These are phyloP conservation scores for Lotus japonicus DNA, from an alignment of 306 rosid species.

Conservation along the genomic window DNA sequence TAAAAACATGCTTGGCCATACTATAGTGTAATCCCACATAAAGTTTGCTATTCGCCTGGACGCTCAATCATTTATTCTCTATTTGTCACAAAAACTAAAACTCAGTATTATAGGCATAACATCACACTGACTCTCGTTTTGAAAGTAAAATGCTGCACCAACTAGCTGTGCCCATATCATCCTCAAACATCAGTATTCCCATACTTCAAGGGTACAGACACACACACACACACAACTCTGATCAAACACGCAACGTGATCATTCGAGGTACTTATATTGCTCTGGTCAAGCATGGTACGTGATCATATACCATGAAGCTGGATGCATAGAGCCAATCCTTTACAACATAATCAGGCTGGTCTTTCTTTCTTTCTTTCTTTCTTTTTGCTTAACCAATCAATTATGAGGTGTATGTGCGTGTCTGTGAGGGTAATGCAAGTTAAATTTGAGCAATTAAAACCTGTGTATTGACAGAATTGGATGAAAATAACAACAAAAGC, in stretches of 20 bases:
- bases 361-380: background rate
- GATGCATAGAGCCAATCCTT: background rate
- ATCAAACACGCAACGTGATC: too few species aligned
- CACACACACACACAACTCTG: too few species aligned
- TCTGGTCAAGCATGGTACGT: background rate
- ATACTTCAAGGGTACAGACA: background rate
- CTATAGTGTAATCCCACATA: background rate
- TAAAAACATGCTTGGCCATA: background rate
- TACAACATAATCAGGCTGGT: background rate
- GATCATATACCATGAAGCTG: background rate
- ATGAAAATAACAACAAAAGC: background rate
- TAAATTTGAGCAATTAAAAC: constrained; percentile 1
- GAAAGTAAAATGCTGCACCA: constrained; percentile 9
- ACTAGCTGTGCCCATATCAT: background rate
- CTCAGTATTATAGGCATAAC: background rate
- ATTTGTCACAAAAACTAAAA: background rate
- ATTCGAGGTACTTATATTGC: background rate
- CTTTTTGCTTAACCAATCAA: background rate
- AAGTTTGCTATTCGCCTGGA: background rate
- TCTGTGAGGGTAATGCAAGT: background rate
- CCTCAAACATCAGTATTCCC: background rate
- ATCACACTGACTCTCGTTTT: background rate
- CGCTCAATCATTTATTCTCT: background rate
- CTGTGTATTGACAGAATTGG: background rate
- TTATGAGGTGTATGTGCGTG: background rate